Evolutionary conservation across 106 monocot genomes (phyloP).

Genomic region (Dioscorea dumetorum): DNA sequence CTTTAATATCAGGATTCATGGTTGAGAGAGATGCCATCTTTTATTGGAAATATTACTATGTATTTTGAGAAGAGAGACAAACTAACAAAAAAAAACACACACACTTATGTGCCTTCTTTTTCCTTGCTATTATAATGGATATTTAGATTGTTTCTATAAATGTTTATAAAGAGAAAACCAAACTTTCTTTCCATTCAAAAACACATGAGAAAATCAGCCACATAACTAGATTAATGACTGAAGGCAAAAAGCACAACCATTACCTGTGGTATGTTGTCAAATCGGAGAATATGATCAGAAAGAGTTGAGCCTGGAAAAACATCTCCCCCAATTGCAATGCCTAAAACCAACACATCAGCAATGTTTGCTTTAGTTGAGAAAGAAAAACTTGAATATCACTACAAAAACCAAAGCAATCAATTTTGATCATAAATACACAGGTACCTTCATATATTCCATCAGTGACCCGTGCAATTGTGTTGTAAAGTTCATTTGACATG

Average conservation of each 20-base stretch:
- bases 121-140: no score
- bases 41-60: no score
- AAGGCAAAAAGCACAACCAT: slow-evolving; percentile 3
- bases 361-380: neutral
- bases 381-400: neutral
- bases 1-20: no score
- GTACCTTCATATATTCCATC: slow-evolving; percentile 99
- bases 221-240: no score
- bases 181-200: no score
- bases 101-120: no score
- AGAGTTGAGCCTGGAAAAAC: slow-evolving; percentile 99
- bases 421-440: neutral
- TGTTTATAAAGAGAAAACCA: no score
- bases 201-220: no score
- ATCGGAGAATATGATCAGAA: slow-evolving; percentile 90
- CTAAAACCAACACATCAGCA: slow-evolving; percentile 4
- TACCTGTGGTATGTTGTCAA: slow-evolving; percentile 97
- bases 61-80: no score
- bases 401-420: neutral
- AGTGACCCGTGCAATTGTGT: slow-evolving; percentile 92
- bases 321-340: slow-evolving; percentile 99
- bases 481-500: slow-evolving; percentile 98
- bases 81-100: no score
- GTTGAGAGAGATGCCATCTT: no score
- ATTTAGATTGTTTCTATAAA: no score